Conservation (phyloP, 2,329 filamentous ascomycete species). For the Alternaria solani region DNA sequence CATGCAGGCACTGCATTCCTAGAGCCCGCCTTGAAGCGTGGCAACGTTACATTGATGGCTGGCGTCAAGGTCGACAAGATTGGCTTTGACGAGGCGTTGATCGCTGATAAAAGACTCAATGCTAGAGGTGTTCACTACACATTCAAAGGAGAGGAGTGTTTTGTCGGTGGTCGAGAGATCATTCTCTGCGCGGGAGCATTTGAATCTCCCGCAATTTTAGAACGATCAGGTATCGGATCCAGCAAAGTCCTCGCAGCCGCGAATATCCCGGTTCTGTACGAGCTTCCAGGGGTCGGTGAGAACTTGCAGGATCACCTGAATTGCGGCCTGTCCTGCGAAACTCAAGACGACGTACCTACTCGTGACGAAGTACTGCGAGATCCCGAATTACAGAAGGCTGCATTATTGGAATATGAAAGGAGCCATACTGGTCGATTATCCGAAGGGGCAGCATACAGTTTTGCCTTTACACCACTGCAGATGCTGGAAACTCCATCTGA, state of each 20-base stretch:
- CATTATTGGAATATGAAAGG: constrained; percentile 21
- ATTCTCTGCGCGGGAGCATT: constrained; percentile 56
- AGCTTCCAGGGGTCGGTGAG: constrained; percentile 68
- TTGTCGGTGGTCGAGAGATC: constrained; percentile 19
- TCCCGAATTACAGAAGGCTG: constrained; percentile 18
- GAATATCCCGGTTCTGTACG: constrained; percentile 60
- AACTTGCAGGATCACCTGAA: constrained; percentile 67
- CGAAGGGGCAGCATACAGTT: constrained; percentile 29
- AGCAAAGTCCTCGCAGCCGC: constrained; percentile 58
- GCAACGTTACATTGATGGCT: constrained; percentile 23
- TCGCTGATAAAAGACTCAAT: constrained; percentile 19
- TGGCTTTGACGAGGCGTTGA: constrained; percentile 15
- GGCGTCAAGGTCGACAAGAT: constrained; percentile 25
- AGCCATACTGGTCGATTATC: constrained; percentile 26
- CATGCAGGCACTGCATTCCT: constrained; percentile 30
- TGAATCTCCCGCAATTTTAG: constrained; percentile 60
- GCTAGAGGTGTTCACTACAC: constrained; percentile 23
- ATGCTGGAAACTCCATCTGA: constrained; percentile 23
- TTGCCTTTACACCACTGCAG: constrained; percentile 31
- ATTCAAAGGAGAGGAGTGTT: constrained; percentile 11
- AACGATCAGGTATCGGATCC: constrained; percentile 67
- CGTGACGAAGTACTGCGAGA: constrained; percentile 17
- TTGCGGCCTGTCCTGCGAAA: constrained; percentile 24
- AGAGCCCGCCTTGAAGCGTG: constrained; percentile 25
- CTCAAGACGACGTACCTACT: constrained; percentile 19